These are phyloP conservation scores for Ormosia emarginata DNA, from an alignment of 306 rosid species.

Conservation along the genomic window DNA sequence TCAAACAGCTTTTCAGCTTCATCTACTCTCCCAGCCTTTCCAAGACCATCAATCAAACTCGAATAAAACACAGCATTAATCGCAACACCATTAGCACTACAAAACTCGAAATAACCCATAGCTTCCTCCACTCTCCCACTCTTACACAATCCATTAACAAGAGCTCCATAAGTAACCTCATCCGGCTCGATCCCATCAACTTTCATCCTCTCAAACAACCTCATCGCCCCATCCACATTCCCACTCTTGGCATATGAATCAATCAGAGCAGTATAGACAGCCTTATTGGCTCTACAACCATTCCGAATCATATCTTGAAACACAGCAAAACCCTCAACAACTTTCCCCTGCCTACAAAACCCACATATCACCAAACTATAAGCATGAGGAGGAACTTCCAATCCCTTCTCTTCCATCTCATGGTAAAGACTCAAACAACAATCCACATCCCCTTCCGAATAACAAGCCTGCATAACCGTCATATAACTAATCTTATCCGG, in stretches of 20 bases:
- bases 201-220: conserved; percentile 67
- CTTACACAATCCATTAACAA: conserved; percentile 80
- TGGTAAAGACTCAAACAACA: conserved; percentile 72
- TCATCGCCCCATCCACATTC: conserved; percentile 58
- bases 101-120: conserved; percentile 47
- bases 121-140: conserved; percentile 83
- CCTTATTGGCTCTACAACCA: conserved; percentile 61
- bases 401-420: conserved; percentile 70
- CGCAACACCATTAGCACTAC: conserved; percentile 46
- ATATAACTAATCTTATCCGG: conserved; percentile 78
- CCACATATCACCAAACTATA: conserved; percentile 71
- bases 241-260: conserved; percentile 68
- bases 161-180: conserved; percentile 77
- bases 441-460: conserved; percentile 57
- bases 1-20: conserved; percentile 78
- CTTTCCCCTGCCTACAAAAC: conserved; percentile 61
- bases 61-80: conserved; percentile 73
- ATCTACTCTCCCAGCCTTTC: conserved; percentile 74
- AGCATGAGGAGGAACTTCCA: conserved; percentile 61
- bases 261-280: conserved; percentile 70
- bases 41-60: conserved; percentile 80
- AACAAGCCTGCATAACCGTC: conserved; percentile 74
- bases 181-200: conserved; percentile 62
- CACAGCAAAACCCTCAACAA: conserved; percentile 58
- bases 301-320: conserved; percentile 60